These are phyloP conservation scores for Roridomyces roridus DNA, from an alignment of 768 basidiomycete species.

Conservation along the genomic window DNA sequence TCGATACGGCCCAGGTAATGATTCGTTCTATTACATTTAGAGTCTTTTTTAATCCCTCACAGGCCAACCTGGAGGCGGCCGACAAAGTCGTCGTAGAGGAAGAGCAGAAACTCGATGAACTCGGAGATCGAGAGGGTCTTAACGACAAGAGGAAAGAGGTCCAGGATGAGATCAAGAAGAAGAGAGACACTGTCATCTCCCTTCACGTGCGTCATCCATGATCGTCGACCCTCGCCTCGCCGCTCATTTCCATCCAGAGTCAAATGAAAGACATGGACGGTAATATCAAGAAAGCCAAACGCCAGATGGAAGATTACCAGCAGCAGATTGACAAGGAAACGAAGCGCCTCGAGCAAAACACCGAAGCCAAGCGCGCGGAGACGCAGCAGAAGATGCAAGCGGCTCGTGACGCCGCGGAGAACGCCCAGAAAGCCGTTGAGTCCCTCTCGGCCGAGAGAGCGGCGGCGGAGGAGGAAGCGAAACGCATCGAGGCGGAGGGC, in stretches of 20 bases:
- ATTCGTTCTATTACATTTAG: constrained; percentile 9
- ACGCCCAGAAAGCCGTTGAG: constrained; percentile 41
- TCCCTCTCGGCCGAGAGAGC: constrained; percentile 33
- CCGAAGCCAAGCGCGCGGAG: constrained; percentile 68
- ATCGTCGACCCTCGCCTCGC: neutral
- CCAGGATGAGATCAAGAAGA: constrained; percentile 48
- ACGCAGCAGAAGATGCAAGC: constrained; percentile 55
- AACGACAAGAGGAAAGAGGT: constrained; percentile 40
- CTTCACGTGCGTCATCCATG: constrained; percentile 46
- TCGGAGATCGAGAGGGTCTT: constrained; percentile 58
- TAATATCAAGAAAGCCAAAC: constrained; percentile 38
- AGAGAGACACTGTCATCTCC: constrained; percentile 48
- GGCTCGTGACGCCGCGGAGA: constrained; percentile 45
- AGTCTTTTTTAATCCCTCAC: neutral
- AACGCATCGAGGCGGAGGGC: constrained; percentile 43
- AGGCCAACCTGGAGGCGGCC: constrained; percentile 9
- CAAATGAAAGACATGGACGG: constrained; percentile 58
- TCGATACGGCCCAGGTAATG: constrained; percentile 41
- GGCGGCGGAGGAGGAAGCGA: constrained; percentile 34
- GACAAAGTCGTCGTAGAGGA: constrained; percentile 40
- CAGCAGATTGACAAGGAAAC: constrained; percentile 60
- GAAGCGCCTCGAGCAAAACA: constrained; percentile 57
- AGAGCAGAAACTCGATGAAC: constrained; percentile 45
- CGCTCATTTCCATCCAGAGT: constrained; percentile 38
- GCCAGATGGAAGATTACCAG: constrained; percentile 45